Base-by-base conservation (phyloP, 352 stramenopile genomes). In the Globisporangium splendens region DNA sequence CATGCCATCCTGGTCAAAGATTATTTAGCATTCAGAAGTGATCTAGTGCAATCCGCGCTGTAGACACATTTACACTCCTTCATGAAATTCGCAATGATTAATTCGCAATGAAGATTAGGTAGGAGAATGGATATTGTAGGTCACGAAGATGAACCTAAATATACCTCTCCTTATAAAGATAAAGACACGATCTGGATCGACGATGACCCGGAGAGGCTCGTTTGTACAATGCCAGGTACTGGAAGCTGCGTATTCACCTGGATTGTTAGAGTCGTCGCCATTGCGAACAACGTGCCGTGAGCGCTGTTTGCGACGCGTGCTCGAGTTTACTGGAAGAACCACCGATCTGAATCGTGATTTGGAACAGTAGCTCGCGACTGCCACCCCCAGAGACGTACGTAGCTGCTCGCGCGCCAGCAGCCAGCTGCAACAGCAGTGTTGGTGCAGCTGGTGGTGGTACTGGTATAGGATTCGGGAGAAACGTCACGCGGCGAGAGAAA, bases 311-410 rank as follows among this genome's bases (percentile, higher is more conserved):
- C 24, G 39, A 63, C 0, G 63, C 50, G 43, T 83, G 89, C 12
- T 88, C 78, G 0, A 93, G 54, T 20, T 28, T 18, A 1, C 24
- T 21, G 0, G 69, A 35, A 0, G 55, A 44, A 54, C 89, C 76
- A 8, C 78, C 79, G 13, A 54, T 24, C 18, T 59, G 67, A 50
- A 80, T 63, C 0, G 50, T 64, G 53, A 89, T 89, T 41, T 75
- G 66, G 56, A 91, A 93, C 33, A 79, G 28, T 7, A 89, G 48
- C 0, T 56, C 64, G 4, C 21, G 50, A 0, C 56, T 85, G 35
- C 56, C 54, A 21, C 84, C 61, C 0, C 83, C 83, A 11, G 79
- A 83, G 0, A 55, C 22, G 46, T 87, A 91, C 7, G 24, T 60
- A 6, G 72, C 77, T 24, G 38, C 48, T 1, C 62, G 63, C 10